A percentile compares a stretch with the other conserved stretches of the same genome.
These are phyloP conservation scores for Calamus simplicifolius DNA, from an alignment of 176 grass and related monocot species.

Conservation along the genomic window DNA sequence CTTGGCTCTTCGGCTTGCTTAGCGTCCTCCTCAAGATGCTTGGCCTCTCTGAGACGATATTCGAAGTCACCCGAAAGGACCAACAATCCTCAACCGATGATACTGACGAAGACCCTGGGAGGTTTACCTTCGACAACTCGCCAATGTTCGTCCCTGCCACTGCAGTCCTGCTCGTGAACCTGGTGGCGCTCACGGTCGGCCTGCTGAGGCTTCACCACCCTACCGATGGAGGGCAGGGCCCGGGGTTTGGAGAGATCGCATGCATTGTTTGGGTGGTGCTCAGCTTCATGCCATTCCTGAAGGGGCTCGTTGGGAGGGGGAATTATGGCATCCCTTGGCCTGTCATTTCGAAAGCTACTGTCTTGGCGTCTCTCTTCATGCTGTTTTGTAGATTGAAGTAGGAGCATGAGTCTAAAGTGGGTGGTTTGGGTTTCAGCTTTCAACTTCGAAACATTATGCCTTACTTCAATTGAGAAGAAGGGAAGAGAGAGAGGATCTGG, in stretches of 20 bases:
- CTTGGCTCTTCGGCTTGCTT: slow-evolving; percentile 46
- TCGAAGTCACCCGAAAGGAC: slow-evolving; percentile 51
- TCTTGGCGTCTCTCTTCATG: slow-evolving; percentile 24
- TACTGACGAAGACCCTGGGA: not conserved
- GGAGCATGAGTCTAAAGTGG: too few relatives aligned
- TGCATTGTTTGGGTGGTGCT: slow-evolving; percentile 32
- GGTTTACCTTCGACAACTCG: slow-evolving; percentile 52
- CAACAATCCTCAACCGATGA: not conserved
- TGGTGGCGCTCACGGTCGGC: not conserved
- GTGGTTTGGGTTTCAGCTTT: too few relatives aligned
- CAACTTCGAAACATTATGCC: too few relatives aligned
- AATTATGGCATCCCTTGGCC: slow-evolving; percentile 40
- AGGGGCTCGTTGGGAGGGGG: slow-evolving; percentile 28
- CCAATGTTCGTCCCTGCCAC: slow-evolving; percentile 31
- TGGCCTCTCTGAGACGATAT: slow-evolving; percentile 39
- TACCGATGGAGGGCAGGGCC: not conserved
- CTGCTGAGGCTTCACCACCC: not conserved
- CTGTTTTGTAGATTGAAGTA: slow-evolving; percentile 8
- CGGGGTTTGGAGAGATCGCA: slow-evolving; percentile 19
- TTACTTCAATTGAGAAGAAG: too few relatives aligned
- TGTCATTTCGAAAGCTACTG: slow-evolving; percentile 25
- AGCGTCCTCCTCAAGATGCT: slow-evolving; percentile 37
- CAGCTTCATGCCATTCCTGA: slow-evolving; percentile 46
- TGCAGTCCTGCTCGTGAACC: slow-evolving; percentile 11
- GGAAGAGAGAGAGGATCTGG: too few relatives aligned